These are phyloP conservation scores for Diacronema lutheri DNA, from an alignment of 78 protist species.

Conservation along the genomic window DNA sequence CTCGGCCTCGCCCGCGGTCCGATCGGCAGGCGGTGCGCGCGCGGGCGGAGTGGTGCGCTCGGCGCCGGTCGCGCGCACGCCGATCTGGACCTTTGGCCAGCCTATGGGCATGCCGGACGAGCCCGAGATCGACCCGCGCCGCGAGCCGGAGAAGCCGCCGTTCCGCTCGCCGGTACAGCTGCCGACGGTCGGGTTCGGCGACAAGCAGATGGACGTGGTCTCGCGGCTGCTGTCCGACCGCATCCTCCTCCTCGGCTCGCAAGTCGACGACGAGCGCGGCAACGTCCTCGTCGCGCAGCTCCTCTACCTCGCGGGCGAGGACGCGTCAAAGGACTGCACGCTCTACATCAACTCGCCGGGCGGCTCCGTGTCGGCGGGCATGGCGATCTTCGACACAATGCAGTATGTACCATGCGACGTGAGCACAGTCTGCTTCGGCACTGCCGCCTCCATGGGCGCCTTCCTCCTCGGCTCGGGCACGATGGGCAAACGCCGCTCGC, in stretches of 20 bases:
- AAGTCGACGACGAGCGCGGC: constrained; percentile 8
- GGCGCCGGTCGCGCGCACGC: no score
- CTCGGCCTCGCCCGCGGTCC: no score
- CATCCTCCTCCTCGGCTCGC: constrained; percentile 11
- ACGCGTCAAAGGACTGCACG: neutral
- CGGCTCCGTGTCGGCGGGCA: constrained; percentile 18
- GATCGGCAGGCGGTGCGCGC: no score
- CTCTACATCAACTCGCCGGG: constrained; percentile 25
- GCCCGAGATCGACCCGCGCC: constrained; percentile 26
- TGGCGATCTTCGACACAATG: constrained; percentile 26
- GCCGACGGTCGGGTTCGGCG: constrained; percentile 5
- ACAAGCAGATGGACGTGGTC: constrained; percentile 5
- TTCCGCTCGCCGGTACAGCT: neutral
- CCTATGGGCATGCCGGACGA: neutral
- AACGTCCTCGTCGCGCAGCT: constrained; percentile 15
- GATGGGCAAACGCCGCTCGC: constrained; percentile 5
- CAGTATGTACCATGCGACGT: constrained; percentile 13
- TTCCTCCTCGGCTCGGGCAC: constrained; percentile 21
- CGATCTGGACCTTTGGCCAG: no score
- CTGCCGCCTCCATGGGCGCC: constrained; percentile 20
- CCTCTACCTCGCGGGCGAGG: constrained; percentile 15
- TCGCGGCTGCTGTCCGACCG: neutral
- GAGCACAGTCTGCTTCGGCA: constrained; percentile 3
- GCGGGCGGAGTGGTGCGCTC: no score
- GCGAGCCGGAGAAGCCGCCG: neutral